Evolutionary conservation across 2,329 filamentous ascomycete genomes (phyloP), one percentile per base, ranked within the genome.

Genomic region (Diaporthe vaccinii): DNA sequence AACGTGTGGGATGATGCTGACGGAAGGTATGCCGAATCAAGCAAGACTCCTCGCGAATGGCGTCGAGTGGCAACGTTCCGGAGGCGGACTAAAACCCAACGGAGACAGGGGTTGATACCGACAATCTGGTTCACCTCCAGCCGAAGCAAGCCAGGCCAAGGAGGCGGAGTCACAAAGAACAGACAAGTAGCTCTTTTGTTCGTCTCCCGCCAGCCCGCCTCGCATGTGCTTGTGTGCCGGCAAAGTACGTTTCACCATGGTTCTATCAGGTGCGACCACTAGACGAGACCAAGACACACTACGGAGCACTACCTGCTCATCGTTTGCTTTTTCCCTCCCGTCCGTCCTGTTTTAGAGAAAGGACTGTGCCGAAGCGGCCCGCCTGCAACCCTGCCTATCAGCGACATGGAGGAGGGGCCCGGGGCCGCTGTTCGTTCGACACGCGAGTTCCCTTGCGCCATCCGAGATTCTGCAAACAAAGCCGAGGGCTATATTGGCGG

Each of bases 291-390:
- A 72, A 72, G 70, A 55, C 58, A 62, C 25, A 59, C 58, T 62
- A 73, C 20, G 59, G 71, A 62, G 58, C 71, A 55, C 58, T 62
- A 59, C 39, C 31, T 55, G 61, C 51, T 55, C 22, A 15, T 57
- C 58, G 46, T 65, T 44, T 73, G 58, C 49, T 65, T 73, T 73
- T 65, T 46, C 46, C 46, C 65, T 55, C 65, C 65, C 65, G 65
- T 69, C 71, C 46, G 72, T 76, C 65, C 58, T 61, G 72, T 68
- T 74, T 59, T 62, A 41, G 62, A 59, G 58, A 62, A 58, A 59
- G 65, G 72, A 76, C 72, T 67, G 72, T 61, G 72, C 74, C 74
- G 74, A 75, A 53, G 74, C 74, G 74, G 74, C 57, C 74, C 70
- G 74, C 53, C 28, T 69, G 61, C 72, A 61, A 58, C 67, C 61